Evolutionary conservation across 2,329 filamentous ascomycete genomes (phyloP).

Genomic region (Alternaria rosae): DNA sequence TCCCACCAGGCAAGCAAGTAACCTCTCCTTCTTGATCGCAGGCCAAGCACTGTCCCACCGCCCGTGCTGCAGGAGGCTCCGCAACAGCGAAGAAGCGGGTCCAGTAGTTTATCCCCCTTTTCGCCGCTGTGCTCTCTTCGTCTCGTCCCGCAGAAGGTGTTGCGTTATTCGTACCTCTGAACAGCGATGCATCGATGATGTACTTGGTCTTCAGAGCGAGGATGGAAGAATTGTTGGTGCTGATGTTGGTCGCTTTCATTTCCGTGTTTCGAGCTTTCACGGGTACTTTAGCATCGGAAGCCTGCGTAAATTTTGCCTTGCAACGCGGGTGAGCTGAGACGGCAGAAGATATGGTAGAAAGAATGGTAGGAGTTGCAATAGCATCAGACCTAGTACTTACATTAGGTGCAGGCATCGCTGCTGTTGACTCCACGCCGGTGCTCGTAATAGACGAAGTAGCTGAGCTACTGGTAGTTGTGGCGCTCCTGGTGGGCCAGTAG

Average conservation of each 20-base stretch:
- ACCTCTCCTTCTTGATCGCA: conserved; percentile 1
- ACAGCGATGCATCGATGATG: neutral
- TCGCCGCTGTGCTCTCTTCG: neutral
- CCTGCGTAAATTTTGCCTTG: neutral
- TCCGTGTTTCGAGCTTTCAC: neutral
- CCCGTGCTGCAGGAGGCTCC: neutral
- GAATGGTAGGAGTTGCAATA: no score
- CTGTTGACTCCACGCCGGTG: neutral
- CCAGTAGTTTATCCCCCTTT: neutral
- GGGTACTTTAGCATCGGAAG: neutral
- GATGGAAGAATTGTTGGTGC: neutral
- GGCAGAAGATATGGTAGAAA: neutral
- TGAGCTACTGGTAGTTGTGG: neutral
- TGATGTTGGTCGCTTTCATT: neutral
- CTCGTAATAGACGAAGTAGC: neutral
- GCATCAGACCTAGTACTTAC: neutral
- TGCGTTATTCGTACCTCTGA: neutral
- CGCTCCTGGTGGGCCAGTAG: neutral
- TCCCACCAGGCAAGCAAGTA: neutral
- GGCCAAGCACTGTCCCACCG: neutral
- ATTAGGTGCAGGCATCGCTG: neutral
- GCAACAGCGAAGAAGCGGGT: neutral
- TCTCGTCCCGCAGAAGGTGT: neutral
- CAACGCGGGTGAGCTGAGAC: neutral
- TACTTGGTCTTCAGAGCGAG: neutral